Percentiles rank a stretch among this genome's conserved stretches.
Conservation (phyloP, 176 grass and related monocot genomes). For the Oryza coarctata region DNA sequence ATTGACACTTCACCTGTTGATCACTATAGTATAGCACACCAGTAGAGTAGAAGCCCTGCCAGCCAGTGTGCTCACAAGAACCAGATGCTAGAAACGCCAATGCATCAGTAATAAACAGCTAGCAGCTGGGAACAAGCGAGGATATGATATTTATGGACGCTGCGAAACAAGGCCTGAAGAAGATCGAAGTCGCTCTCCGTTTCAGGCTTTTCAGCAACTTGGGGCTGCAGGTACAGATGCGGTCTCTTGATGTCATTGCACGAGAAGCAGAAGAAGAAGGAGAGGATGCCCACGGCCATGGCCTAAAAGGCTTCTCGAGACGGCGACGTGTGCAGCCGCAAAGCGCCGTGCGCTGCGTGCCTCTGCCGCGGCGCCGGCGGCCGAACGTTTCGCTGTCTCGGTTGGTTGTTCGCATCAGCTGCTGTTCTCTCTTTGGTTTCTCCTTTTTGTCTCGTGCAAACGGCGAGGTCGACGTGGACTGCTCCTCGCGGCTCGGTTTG, state of each 20-base stretch:
- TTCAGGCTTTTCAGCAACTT: not conserved
- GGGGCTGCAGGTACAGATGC: conserved; percentile 5
- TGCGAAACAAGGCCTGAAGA: not conserved
- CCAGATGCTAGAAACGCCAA: not conserved
- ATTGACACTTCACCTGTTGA: not conserved
- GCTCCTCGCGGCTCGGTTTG: not conserved
- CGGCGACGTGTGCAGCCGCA: conserved; percentile 8
- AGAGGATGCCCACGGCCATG: not conserved
- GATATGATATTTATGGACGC: not conserved
- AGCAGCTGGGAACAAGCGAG: not conserved
- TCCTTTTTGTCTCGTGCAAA: not conserved
- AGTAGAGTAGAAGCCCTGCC: not conserved
- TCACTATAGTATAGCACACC: too few relatives aligned
- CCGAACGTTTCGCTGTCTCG: not conserved
- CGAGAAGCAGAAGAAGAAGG: too few relatives aligned
- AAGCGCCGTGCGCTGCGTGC: conserved; percentile 9
- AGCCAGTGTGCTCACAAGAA: not conserved
- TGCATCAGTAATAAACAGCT: not conserved
- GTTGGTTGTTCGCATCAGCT: not conserved
- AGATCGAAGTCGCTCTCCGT: not conserved
- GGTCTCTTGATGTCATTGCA: not conserved
- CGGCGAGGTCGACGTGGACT: not conserved
- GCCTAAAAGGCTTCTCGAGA: not conserved
- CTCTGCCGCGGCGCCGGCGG: conserved; percentile 5
- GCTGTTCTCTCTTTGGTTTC: not conserved